Conservation (phyloP, 352 stramenopile species). For the Phytopythium sindhum region DNA sequence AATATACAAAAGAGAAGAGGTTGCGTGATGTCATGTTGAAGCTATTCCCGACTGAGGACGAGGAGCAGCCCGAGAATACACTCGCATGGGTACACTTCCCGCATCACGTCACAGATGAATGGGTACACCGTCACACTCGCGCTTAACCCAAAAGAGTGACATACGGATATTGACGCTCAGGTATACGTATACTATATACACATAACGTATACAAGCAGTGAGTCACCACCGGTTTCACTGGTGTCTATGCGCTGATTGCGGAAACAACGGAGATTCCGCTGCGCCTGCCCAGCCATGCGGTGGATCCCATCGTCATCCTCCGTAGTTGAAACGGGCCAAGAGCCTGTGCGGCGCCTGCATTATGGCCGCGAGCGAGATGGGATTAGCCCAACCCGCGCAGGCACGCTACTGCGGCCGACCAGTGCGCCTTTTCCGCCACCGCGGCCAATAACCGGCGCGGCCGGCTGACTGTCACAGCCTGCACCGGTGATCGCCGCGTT, state of each 20-base stretch:
- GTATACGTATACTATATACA: slow-evolving; percentile 1
- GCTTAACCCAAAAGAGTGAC: neutral
- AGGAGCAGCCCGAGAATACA: neutral
- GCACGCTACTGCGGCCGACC: neutral
- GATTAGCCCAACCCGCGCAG: neutral
- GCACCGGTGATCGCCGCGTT: neutral
- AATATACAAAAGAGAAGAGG: too few species aligned
- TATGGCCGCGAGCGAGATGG: neutral
- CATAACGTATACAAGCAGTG: too few species aligned
- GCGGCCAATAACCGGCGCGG: slow-evolving; percentile 6
- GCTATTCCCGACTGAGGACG: neutral
- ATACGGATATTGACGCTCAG: neutral
- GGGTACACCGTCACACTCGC: neutral
- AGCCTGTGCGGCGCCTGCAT: neutral
- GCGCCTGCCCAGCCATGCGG: neutral
- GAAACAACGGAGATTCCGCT: neutral
- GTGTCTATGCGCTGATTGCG: neutral
- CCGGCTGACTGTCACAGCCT: slow-evolving; percentile 4
- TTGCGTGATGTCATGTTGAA: neutral
- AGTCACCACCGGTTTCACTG: neutral
- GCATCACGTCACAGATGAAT: neutral
- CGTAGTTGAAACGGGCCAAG: neutral
- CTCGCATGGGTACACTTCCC: neutral
- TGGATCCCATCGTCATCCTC: neutral
- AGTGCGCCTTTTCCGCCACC: neutral